Evolutionary conservation across 768 basidiomycete genomes (phyloP).

Genomic region (Agaricus sinodeliciosus): DNA sequence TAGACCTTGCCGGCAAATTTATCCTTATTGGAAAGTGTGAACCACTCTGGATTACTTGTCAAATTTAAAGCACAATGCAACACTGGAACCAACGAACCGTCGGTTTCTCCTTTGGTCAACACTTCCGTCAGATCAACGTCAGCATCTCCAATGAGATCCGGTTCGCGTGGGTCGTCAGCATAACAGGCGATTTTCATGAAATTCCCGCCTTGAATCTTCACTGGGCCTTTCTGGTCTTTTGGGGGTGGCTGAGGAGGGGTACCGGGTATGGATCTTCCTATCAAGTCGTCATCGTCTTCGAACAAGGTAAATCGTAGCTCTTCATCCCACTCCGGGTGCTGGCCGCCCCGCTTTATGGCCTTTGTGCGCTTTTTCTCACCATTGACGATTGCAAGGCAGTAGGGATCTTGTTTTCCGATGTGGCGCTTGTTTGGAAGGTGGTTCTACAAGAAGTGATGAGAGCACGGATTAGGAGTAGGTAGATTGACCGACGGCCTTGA

Average conservation of each 20-base stretch:
- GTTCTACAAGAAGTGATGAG: constrained; percentile 40
- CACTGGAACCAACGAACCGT: constrained; percentile 55
- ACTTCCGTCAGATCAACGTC: constrained; percentile 85
- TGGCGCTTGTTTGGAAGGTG: constrained; percentile 88
- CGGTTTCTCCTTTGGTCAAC: constrained; percentile 91
- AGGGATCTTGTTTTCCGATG: constrained; percentile 97
- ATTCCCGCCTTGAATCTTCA: constrained; percentile 63
- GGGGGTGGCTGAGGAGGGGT: constrained; percentile 68
- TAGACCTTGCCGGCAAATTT: constrained; percentile 96
- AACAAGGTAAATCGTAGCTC: constrained; percentile 88
- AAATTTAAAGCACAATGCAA: neutral
- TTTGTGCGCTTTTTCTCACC: constrained; percentile 84
- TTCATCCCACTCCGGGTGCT: constrained; percentile 99
- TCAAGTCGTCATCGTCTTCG: constrained; percentile 64
- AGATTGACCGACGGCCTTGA: constrained; percentile 75
- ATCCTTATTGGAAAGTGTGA: constrained; percentile 82
- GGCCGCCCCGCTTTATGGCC: constrained; percentile 94
- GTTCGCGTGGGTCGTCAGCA: constrained; percentile 93
- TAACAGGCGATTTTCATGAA: constrained; percentile 81
- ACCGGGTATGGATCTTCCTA: constrained; percentile 33
- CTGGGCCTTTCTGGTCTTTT: constrained; percentile 40
- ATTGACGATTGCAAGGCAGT: constrained; percentile 74
- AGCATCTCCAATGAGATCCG: constrained; percentile 91
- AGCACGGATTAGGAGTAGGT: constrained; percentile 14
- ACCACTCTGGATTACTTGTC: constrained; percentile 68